Base-by-base conservation (phyloP, 306 rosid genomes). In the Datisca glomerata region DNA sequence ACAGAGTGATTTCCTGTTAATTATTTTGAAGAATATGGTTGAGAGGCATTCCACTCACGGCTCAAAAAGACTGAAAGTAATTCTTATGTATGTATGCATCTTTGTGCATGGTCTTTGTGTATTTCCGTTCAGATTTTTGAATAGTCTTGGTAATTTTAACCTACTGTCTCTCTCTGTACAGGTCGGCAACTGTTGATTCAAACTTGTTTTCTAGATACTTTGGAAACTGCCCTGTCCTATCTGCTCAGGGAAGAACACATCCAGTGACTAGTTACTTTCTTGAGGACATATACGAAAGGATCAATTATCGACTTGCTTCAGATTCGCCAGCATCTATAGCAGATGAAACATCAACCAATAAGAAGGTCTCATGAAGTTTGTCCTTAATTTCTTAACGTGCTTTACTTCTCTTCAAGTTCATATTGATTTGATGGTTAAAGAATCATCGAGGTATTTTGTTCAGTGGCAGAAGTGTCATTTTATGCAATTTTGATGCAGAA, bases 141-240 rank as follows among this genome's bases (percentile, higher is more conserved):
- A n/a, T n/a, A n/a, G n/a, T n/a, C n/a, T n/a, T n/a, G n/a, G n/a
- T n/a, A n/a, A n/a, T n/a, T n/a, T n/a, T n/a, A n/a, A n/a, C n/a
- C n/a, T n/a, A n/a, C n/a, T n/a, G n/a, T n/a, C n/a, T n/a, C n/a
- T n/a, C n/a, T 50, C 40, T 20, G 45, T 55, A 53, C 75, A 84
- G 95, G 95, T 87, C 96, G 31, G 96, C 96, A 29, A 87, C 96
- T 27, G 93, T 87, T 67, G 96, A 87, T 73, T 79, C 96, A 64
- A 60, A 70, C 69, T 77, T 76, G 53, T 87, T 87, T 73, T 87
- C 96, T 32, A 75, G 65, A 47, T 87, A 87, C 74, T 87, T 87
- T 23, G 74, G 76, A 43, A 57, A 70, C 63, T 87, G 96, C 59
- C 96, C 94, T 45, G 94, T 87, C 46, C 76, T 87, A 48, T 76